Evolutionary conservation across 805 yeast species (phyloP).

Genomic region (Candida oleophila): DNA sequence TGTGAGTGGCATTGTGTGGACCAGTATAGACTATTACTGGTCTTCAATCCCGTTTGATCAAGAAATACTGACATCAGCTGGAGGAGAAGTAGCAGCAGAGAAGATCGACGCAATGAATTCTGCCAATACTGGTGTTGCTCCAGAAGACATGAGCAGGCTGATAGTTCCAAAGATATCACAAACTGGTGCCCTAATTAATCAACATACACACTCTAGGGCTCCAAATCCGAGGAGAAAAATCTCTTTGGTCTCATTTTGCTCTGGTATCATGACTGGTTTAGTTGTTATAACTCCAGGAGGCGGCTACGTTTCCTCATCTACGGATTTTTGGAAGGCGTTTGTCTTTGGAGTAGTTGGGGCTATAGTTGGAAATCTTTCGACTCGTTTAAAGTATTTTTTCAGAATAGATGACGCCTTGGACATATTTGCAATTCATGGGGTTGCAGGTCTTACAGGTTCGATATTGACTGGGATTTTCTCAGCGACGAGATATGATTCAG

Average conservation of each 20-base stretch:
- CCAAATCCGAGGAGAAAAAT: conserved; percentile 23
- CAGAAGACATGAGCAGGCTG: background rate
- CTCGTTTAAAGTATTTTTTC: conserved; percentile 38
- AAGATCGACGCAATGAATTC: background rate
- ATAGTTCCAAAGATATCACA: background rate
- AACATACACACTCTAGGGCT: background rate
- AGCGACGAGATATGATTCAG: conserved; percentile 24
- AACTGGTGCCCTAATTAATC: conserved; percentile 1
- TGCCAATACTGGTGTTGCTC: background rate
- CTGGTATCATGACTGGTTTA: conserved; percentile 41
- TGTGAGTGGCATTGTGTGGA: conserved; percentile 37
- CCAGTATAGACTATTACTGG: conserved; percentile 35
- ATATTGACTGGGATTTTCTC: conserved; percentile 42
- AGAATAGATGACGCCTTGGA: conserved; percentile 44
- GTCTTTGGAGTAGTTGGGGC: conserved; percentile 42
- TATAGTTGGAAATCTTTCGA: conserved; percentile 32
- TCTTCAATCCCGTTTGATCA: conserved; percentile 38
- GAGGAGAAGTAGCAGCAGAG: background rate
- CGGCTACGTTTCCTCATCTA: conserved; percentile 34
- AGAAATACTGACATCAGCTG: background rate
- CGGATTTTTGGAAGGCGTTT: conserved; percentile 40
- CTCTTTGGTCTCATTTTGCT: conserved; percentile 38
- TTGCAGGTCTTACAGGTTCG: conserved; percentile 41
- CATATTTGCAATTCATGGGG: conserved; percentile 43
- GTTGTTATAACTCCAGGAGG: conserved; percentile 46